Evolutionary conservation across 2,329 filamentous ascomycete genomes (phyloP).

Genomic region (Scytalidium lignicola): DNA sequence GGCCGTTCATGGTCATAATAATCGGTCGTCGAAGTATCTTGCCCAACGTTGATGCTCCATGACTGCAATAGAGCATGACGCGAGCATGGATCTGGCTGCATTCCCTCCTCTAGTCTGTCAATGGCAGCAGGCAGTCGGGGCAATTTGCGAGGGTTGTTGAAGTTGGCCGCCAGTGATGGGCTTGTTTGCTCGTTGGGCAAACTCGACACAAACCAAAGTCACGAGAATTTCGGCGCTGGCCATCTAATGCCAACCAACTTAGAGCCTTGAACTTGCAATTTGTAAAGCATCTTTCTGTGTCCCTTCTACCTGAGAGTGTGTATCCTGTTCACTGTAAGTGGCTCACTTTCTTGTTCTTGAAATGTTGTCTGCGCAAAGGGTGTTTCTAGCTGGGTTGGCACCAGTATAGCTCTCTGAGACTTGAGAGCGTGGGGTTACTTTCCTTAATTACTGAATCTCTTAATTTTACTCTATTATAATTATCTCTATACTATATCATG

Average conservation of each 20-base stretch:
- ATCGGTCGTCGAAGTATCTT: slow-evolving; percentile 19
- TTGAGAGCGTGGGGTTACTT: no score
- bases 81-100: slow-evolving; percentile 6
- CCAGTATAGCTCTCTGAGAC: no score
- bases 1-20: slow-evolving; percentile 14
- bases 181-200: background rate
- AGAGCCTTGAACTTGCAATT: background rate
- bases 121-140: background rate
- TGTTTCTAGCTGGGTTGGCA: no score
- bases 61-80: slow-evolving; percentile 28
- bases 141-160: background rate
- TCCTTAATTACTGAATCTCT: no score
- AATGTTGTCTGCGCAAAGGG: no score
- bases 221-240: background rate
- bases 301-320: background rate
- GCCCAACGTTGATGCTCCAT: slow-evolving; percentile 29
- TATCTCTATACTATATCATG: no score
- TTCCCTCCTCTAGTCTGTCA: background rate
- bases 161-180: background rate
- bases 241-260: background rate
- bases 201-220: background rate
- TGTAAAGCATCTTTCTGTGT: background rate
- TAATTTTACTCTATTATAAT: no score
- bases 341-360: no score
- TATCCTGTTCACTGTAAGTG: background rate